Percentiles rank a stretch among this genome's conserved stretches.
phyloP scores from a whole-genome alignment of 73 alveolate genomes.

The Paramecium pentaurelia region DNA sequence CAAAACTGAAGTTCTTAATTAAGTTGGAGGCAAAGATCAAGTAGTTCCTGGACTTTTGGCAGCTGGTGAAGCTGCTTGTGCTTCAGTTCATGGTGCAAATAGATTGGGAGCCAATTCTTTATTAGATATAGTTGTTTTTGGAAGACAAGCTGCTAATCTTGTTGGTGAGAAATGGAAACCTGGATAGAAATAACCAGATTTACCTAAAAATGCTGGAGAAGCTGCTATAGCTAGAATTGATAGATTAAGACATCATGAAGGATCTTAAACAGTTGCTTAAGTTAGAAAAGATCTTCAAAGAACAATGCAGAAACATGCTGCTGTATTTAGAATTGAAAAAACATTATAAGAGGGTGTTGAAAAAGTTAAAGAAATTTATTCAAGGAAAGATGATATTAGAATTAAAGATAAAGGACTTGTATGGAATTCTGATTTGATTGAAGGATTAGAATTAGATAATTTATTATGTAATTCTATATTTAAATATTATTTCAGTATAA shows the following conservation, averaged over 20 bases:
- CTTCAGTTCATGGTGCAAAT: conserved; percentile 99
- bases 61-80: conserved; percentile 99
- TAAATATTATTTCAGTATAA: background rate
- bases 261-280: conserved; percentile 82
- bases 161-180: conserved; percentile 76
- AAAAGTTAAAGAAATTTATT: conserved; percentile 69
- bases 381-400: conserved; percentile 67
- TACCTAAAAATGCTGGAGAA: conserved; percentile 91
- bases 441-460: conserved; percentile 80
- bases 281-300: conserved; percentile 85
- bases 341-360: conserved; percentile 74
- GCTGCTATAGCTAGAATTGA: conserved; percentile 87
- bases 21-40: conserved; percentile 79
- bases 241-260: conserved; percentile 80
- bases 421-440: conserved; percentile 80
- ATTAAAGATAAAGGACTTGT: conserved; percentile 84
- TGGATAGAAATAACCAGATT: conserved; percentile 78
- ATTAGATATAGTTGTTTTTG: conserved; percentile 96
- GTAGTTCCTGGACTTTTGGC: conserved; percentile 96
- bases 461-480: conserved; percentile 51
- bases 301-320: conserved; percentile 89
- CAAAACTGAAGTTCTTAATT: conserved; percentile 85
- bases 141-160: conserved; percentile 91
- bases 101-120: conserved; percentile 98
- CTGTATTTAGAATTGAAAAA: conserved; percentile 81